Percentiles rank a stretch among this genome's conserved stretches.
Evolutionary conservation across 495 filamentous ascomycete species (phyloP).

Genomic region (Penicillium verhagenii): DNA sequence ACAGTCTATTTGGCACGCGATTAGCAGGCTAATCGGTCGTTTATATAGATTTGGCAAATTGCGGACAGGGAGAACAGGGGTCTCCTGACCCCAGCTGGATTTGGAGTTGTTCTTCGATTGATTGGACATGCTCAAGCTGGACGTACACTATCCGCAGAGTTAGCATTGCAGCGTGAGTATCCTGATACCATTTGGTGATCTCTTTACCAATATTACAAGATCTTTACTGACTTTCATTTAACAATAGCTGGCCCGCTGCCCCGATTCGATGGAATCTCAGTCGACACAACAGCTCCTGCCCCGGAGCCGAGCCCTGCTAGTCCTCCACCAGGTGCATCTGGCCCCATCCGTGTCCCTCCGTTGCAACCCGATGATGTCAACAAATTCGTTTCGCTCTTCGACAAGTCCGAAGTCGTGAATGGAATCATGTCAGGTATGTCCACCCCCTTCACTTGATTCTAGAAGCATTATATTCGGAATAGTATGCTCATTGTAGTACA

Average conservation of each 20-base stretch:
- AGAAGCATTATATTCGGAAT: not conserved
- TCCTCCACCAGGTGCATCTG: conserved; percentile 64
- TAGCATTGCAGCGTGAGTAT: conserved; percentile 63
- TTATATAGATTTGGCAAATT: conserved; percentile 90
- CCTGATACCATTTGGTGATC: not conserved
- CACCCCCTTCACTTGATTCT: not conserved
- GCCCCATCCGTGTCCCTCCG: conserved; percentile 83
- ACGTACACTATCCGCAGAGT: conserved; percentile 72
- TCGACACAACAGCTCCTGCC: conserved; percentile 43
- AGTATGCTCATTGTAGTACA: conserved; percentile 17
- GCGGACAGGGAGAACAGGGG: conserved; percentile 96
- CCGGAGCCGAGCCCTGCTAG: conserved; percentile 44
- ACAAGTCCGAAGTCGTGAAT: conserved; percentile 75
- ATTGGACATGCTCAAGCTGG: conserved; percentile 94
- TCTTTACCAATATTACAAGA: too few species aligned
- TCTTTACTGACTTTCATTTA: conserved; percentile 1
- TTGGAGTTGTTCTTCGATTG: conserved; percentile 85
- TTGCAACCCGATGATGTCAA: conserved; percentile 83
- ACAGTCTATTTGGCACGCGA: not conserved
- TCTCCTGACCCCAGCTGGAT: conserved; percentile 85
- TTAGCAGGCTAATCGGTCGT: not conserved
- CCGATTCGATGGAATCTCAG: conserved; percentile 73
- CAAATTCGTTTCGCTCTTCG: conserved; percentile 83
- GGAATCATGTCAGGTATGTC: conserved; percentile 73
- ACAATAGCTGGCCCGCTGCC: conserved; percentile 80